phyloP scores from a whole-genome alignment of 208 protist genomes.

The Polymyxa betae region DNA sequence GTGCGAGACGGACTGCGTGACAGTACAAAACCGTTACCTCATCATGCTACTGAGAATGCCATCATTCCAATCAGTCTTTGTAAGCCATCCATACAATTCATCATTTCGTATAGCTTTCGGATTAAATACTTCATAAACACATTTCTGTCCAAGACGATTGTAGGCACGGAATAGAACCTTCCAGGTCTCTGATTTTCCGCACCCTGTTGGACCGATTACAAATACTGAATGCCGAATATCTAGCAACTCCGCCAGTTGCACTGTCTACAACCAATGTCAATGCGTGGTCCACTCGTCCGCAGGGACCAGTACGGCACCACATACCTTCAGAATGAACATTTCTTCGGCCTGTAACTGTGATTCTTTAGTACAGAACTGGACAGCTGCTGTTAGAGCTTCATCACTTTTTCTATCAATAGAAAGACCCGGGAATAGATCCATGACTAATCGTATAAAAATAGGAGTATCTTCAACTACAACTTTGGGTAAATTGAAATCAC shows the following conservation, averaged over 20 bases:
- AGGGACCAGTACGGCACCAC: too few species aligned
- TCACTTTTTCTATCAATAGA: conserved; percentile 91
- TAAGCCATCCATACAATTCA: conserved; percentile 96
- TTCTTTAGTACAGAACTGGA: conserved; percentile 85
- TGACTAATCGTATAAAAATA: conserved; percentile 92
- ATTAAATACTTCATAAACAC: conserved; percentile 85
- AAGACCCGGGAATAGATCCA: conserved; percentile 93
- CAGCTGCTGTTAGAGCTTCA: conserved; percentile 83
- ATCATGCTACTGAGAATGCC: conserved; percentile 87
- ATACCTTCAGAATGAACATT: conserved; percentile 94
- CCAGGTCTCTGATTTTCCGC: conserved; percentile 94
- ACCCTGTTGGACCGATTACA: conserved; percentile 91
- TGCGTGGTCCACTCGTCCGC: too few species aligned
- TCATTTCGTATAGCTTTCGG: conserved; percentile 97
- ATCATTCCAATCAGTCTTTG: conserved; percentile 89
- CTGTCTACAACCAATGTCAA: conserved; percentile 70
- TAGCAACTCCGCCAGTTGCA: conserved; percentile 97
- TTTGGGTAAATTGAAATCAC: conserved; percentile 96
- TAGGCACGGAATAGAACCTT: conserved; percentile 88
- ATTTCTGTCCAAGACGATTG: conserved; percentile 85
- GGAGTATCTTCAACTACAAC: conserved; percentile 94
- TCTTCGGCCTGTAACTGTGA: conserved; percentile 91
- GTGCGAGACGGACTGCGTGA: too few species aligned
- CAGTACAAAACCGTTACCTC: conserved; percentile 57
- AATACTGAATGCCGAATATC: conserved; percentile 97